These are phyloP conservation scores for Blastobotrys terrestris DNA, from an alignment of 805 yeast species.

Conservation along the genomic window DNA sequence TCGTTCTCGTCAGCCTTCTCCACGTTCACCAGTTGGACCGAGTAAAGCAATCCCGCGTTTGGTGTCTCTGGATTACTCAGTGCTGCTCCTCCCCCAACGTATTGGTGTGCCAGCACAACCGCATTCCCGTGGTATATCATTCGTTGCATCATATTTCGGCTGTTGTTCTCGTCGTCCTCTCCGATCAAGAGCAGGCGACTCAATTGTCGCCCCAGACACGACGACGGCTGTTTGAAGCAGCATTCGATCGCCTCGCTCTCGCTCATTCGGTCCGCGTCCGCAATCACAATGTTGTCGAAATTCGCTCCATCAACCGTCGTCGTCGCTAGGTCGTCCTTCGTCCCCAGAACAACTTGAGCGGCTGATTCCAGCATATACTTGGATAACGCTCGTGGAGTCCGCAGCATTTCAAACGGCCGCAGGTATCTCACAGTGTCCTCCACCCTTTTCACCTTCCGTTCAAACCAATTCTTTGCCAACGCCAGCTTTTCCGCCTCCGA, in stretches of 20 bases:
- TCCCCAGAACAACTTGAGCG: not conserved
- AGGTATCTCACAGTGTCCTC: not conserved
- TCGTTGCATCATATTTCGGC: not conserved
- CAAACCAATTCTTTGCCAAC: not conserved
- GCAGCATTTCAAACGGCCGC: not conserved
- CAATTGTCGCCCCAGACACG: not conserved
- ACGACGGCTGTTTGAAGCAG: not conserved
- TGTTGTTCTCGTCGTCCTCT: not conserved
- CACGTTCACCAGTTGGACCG: constrained; percentile 32
- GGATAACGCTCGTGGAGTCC: not conserved
- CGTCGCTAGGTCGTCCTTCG: not conserved
- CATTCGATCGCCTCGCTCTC: not conserved
- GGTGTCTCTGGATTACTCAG: constrained; percentile 8
- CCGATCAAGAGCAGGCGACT: not conserved
- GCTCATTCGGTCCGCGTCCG: not conserved
- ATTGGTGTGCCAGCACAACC: not conserved
- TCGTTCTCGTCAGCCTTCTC: constrained; percentile 39
- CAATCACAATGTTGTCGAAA: not conserved
- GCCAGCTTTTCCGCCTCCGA: not conserved
- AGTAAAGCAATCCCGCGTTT: constrained; percentile 36
- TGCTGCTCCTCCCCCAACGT: not conserved
- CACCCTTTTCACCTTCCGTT: not conserved
- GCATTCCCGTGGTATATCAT: not conserved
- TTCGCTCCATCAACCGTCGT: too few species aligned
- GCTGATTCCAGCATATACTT: not conserved